phyloP scores from a whole-genome alignment of 805 yeast genomes.

The Ogataea nakhonphanomensis region DNA sequence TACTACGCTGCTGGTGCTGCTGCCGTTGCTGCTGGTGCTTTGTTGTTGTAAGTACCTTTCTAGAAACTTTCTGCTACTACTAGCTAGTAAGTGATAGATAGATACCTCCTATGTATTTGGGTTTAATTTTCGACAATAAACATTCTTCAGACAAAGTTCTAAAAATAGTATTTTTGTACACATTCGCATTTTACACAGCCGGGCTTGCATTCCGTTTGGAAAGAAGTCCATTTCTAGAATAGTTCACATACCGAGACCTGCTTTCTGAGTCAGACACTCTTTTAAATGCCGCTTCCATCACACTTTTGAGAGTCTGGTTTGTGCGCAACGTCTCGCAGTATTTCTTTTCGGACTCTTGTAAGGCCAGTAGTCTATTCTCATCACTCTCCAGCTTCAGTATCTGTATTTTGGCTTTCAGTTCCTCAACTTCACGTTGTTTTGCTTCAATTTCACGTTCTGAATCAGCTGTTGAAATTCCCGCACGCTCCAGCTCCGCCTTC shows the following conservation, averaged over 20 bases:
- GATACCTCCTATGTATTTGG: constrained; percentile 6
- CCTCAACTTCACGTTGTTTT: constrained; percentile 11
- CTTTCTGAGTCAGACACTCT: constrained; percentile 21
- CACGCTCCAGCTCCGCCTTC: constrained; percentile 53
- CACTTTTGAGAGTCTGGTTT: constrained; percentile 12
- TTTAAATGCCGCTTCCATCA: constrained; percentile 18
- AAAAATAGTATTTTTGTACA: too few relatives aligned
- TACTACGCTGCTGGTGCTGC: constrained; percentile 33
- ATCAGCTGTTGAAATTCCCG: constrained; percentile 46
- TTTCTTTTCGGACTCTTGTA: constrained; percentile 12
- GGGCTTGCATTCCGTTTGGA: constrained; percentile 20
- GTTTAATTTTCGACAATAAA: constrained; percentile 10
- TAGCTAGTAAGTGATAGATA: constrained; percentile 12
- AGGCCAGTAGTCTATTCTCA: constrained; percentile 1
- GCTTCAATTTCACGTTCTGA: constrained; percentile 34
- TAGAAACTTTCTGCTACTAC: background rate
- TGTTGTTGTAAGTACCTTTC: constrained; percentile 28
- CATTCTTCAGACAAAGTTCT: constrained; percentile 1
- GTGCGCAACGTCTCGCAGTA: constrained; percentile 6
- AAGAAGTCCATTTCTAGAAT: constrained; percentile 22
- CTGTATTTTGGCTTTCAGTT: constrained; percentile 1
- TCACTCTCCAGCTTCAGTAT: constrained; percentile 7
- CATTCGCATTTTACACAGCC: constrained; percentile 7
- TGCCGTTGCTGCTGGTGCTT: constrained; percentile 35
- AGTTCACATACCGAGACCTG: constrained; percentile 26